Evolutionary conservation across 768 basidiomycete genomes (phyloP), one percentile per base, ranked within the genome.

Genomic region (Xanthoconium purpureum): DNA sequence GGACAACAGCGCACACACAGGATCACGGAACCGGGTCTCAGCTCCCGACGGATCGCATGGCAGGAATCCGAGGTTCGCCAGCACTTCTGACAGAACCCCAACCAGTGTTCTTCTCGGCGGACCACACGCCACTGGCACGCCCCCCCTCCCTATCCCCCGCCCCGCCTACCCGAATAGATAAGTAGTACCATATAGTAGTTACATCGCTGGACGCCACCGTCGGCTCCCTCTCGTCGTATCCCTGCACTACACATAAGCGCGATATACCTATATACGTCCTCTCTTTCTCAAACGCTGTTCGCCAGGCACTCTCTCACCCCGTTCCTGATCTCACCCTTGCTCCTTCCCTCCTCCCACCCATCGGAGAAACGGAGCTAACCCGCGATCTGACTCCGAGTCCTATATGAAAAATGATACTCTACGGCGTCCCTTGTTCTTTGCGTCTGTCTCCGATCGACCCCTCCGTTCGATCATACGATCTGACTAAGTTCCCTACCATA

Each of bases 1-100:
- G 56, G 28, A 45, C 54, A 56, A 57, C 50, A 37, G 13, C n/a
- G 38, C 36, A 17, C n/a, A 12, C 20, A 5, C 42, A 24, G 10
- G 6, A 29, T 42, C 60, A 63, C 69, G 70, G 70, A 59, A 71
- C 71, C 71, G 71, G 56, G 28, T 58, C 57, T 45, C 36, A 35
- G 43, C 37, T 47, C 50, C 24, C 48, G 33, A 35, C 33, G 33
- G 33, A 35, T 35, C 33, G 9, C 33, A 48, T 29, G 28, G 39
- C 30, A 56, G 32, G 56, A 59, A 62, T 17, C 63, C 39, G 20
- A 53, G 63, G 51, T 65, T 58, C 47, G 2, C 3, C 8, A 35
- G 33, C 6, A 12, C 47, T 18, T 33, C 18, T 24, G 8, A 17
- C 32, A 7, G 51, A 46, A 40, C 20, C 59, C n/a, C 56, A 59